These are phyloP conservation scores for Ophiostoma novo-ulmi DNA, from an alignment of 2,329 filamentous ascomycete genomes.

Conservation along the genomic window DNA sequence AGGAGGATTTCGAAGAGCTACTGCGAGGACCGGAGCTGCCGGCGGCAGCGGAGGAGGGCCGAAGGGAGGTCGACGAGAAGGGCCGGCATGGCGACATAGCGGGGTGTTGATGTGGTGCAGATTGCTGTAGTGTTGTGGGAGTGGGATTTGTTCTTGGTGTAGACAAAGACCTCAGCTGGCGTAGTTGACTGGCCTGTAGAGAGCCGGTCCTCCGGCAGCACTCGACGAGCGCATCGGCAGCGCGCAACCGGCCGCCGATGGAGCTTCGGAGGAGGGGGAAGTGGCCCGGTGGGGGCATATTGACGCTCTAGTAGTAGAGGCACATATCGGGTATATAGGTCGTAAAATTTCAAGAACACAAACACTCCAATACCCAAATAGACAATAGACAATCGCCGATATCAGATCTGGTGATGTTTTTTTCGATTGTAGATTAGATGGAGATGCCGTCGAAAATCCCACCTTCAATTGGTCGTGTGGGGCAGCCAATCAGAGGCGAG, in stretches of 20 bases:
- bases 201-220: not conserved
- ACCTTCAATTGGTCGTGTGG: not conserved
- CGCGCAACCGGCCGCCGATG: slow-evolving; percentile 37
- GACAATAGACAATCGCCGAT: not conserved
- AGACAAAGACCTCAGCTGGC: not conserved
- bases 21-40: slow-evolving; percentile 8
- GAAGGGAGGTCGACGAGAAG: slow-evolving; percentile 17
- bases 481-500: not conserved
- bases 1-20: not conserved
- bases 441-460: slow-evolving; percentile 3
- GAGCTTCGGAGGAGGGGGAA: slow-evolving; percentile 32
- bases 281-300: slow-evolving; percentile 37
- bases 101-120: not conserved
- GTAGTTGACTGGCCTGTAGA: not conserved
- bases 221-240: slow-evolving; percentile 13
- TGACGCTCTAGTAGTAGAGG: not conserved
- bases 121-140: not conserved
- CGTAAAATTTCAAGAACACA: not conserved
- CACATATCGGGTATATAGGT: not conserved
- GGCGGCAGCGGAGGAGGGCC: slow-evolving; percentile 18
- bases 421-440: slow-evolving; percentile 5
- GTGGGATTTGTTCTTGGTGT: not conserved
- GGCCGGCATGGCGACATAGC: slow-evolving; percentile 15
- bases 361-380: not conserved
- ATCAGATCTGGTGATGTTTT: slow-evolving; percentile 10